A percentile compares a stretch with the other conserved stretches of the same genome.
phyloP scores from a whole-genome alignment of 2,329 filamentous ascomycete species.

The Stagonosporopsis vannaccii region DNA sequence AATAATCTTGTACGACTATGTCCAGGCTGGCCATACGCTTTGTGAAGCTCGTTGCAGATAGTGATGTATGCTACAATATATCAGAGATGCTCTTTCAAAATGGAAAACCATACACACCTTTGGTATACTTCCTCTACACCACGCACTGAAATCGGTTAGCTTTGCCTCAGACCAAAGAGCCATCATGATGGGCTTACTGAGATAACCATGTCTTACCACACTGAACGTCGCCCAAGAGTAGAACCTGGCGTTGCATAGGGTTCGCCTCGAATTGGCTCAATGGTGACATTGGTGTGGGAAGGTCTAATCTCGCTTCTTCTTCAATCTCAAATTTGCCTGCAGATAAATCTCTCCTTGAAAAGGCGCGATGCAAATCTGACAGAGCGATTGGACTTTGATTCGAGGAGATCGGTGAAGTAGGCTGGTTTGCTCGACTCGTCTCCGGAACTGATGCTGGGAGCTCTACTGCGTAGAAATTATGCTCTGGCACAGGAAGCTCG shows the following conservation, averaged over 20 bases:
- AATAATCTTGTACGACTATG: constrained; percentile 1
- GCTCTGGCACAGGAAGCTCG: constrained; percentile 10
- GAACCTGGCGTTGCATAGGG: constrained; percentile 8
- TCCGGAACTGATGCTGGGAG: background rate
- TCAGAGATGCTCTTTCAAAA: background rate
- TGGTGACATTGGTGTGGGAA: background rate
- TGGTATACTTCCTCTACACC: constrained; percentile 1
- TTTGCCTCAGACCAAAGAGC: no score
- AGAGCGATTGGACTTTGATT: background rate
- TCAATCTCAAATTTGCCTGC: constrained; percentile 2
- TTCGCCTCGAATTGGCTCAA: background rate
- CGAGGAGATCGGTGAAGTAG: background rate
- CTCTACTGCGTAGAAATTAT: background rate
- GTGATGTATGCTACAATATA: background rate
- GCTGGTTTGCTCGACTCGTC: background rate
- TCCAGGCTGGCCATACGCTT: background rate
- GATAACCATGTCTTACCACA: constrained; percentile 20
- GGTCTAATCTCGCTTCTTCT: background rate
- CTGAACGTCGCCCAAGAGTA: constrained; percentile 18
- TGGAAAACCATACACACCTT: background rate
- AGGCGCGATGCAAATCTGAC: constrained; percentile 7
- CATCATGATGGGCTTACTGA: constrained; percentile 7
- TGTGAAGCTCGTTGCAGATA: background rate
- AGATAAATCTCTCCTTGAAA: constrained; percentile 4
- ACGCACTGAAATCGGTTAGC: background rate